A percentile compares a stretch with the other conserved stretches of the same genome.
phyloP scores from a whole-genome alignment of 83 land plant genomes.

The Picea abies region DNA sequence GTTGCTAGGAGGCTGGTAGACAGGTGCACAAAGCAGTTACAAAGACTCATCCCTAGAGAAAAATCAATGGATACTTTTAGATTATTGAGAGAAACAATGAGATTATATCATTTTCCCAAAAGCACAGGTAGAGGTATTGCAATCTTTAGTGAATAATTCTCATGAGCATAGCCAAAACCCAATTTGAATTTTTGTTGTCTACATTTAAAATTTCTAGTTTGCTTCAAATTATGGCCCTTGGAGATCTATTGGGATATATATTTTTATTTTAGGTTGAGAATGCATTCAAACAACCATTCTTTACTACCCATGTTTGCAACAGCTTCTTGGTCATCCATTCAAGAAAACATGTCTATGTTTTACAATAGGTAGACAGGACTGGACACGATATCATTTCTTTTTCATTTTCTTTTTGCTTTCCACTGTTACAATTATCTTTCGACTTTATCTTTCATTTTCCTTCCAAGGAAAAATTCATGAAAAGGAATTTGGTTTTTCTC shows the following conservation, averaged over 20 bases:
- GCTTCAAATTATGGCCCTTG: too few species aligned
- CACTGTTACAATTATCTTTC: not conserved
- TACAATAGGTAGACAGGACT: not conserved
- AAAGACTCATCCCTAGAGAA: slow-evolving; percentile 3
- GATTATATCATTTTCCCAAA: not conserved
- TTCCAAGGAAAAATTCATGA: too few species aligned
- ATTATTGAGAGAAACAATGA: not conserved
- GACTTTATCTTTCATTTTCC: too few species aligned
- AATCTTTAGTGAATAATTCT: slow-evolving; percentile 4
- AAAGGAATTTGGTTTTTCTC: too few species aligned
- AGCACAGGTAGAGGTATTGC: slow-evolving; percentile 13
- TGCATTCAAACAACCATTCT: not conserved
- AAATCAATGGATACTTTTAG: not conserved
- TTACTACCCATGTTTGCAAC: slow-evolving; percentile 1
- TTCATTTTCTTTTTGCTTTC: not conserved
- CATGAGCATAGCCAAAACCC: not conserved
- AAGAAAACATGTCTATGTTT: not conserved
- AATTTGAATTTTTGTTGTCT: too few species aligned
- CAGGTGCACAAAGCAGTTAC: not conserved
- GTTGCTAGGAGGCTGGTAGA: not conserved
- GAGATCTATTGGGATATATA: too few species aligned
- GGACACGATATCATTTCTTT: not conserved
- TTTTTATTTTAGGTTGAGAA: too few species aligned
- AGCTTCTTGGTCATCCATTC: not conserved
- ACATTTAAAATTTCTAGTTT: too few species aligned